Evolutionary conservation across 2,329 filamentous ascomycete genomes (phyloP), one percentile per base, ranked within the genome.

Genomic region (Sphaerulina vaccinii): DNA sequence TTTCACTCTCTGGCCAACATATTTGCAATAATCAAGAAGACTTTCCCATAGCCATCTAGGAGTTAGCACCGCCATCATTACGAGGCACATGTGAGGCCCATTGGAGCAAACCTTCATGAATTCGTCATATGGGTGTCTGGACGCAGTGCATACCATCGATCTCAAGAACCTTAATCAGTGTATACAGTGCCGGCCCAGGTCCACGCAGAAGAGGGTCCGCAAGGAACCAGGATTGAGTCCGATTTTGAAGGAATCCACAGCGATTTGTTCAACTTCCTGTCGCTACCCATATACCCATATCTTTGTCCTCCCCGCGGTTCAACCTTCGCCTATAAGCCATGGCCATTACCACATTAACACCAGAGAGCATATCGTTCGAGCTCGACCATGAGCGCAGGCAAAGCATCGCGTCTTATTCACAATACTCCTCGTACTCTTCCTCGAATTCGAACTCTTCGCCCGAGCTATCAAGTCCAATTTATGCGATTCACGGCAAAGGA

Each of bases 391-490:
- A 40, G 38, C 39, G 42, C 39, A 52, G 43, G 22, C 42, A 36
- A 16, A 51, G 46, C 47, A 53, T 42, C 18, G 44, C 29, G n/a
- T 46, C 52, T 32, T 41, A 35, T 44, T 55, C 55, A 22, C 27
- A 29, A 11, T 33, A 47, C 24, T 56, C 52, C 21, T 29, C 22
- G 21, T 32, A 39, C 16, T 47, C n/a, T n/a, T n/a, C 56, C 5
- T 51, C 27, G 27, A 29, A 42, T 19, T 49, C 53, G 35, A 58
- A 49, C 39, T 55, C 58, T 9, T 56, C 55, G 38, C 51, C 55
- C 5, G 58, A 56, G 36, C 49, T 51, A 3, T 49, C 55, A 24
- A 48, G 44, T 39, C 44, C 44, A 13, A 21, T 19, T 13, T 38
- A 18, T 36, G 7, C 45, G 18, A 27, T 22, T 19, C 37, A 39